Percentiles rank a stretch among this genome's conserved stretches.
phyloP scores from a whole-genome alignment of 345 rosid genomes.

The Arabidopsis arenosa region DNA sequence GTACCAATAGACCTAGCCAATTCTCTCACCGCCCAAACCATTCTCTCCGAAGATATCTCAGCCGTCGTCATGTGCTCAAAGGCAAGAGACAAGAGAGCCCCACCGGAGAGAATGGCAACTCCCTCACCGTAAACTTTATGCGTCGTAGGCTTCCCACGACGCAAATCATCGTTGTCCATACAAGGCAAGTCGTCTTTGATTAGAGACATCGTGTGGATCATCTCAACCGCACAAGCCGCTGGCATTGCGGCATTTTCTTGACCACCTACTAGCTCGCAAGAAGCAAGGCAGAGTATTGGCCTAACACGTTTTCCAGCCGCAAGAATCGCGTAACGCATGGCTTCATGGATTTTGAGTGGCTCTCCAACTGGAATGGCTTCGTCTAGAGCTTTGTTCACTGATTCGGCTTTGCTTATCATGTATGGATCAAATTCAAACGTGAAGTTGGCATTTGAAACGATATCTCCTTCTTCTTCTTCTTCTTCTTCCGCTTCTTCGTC shows the following conservation, averaged over 20 bases:
- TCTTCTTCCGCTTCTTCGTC: slow-evolving; percentile 35
- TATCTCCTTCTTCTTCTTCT: slow-evolving; percentile 41
- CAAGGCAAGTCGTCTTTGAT: slow-evolving; percentile 81
- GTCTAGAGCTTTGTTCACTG: slow-evolving; percentile 58
- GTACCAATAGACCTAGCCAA: slow-evolving; percentile 71
- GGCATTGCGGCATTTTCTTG: slow-evolving; percentile 54
- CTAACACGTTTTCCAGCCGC: slow-evolving; percentile 72
- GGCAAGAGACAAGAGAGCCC: slow-evolving; percentile 65
- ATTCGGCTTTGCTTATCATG: slow-evolving; percentile 60
- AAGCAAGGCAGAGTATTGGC: slow-evolving; percentile 66
- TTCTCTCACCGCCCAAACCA: slow-evolving; percentile 69
- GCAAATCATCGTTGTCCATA: slow-evolving; percentile 71
- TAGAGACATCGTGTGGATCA: slow-evolving; percentile 74
- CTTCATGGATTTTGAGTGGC: slow-evolving; percentile 60
- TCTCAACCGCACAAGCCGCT: slow-evolving; percentile 69
- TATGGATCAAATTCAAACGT: slow-evolving; percentile 69
- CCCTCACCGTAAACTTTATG: slow-evolving; percentile 64
- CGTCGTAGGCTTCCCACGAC: slow-evolving; percentile 66
- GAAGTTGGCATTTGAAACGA: not conserved
- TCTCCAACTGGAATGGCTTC: slow-evolving; percentile 55
- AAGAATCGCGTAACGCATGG: slow-evolving; percentile 75
- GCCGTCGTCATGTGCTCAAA: slow-evolving; percentile 53
- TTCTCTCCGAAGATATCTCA: slow-evolving; percentile 45
- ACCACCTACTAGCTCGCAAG: slow-evolving; percentile 71
- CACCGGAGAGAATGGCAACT: slow-evolving; percentile 62